Evolutionary conservation across 805 yeast species (phyloP).

Genomic region (Ogataea chonburiensis): DNA sequence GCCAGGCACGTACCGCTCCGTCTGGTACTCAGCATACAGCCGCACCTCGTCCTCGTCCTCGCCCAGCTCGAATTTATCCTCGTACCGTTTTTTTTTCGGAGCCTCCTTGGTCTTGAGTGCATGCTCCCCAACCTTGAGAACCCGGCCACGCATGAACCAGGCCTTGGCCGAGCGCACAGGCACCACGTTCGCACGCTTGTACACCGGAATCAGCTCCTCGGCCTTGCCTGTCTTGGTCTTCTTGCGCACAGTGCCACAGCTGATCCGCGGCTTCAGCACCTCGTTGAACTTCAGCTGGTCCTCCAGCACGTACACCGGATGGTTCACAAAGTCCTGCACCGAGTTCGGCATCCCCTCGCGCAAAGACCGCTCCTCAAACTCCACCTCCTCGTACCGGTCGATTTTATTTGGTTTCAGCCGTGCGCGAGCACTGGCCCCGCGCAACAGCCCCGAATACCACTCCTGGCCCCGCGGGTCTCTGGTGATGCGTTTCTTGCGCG

Average conservation of each 20-base stretch:
- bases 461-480: constrained; percentile 50
- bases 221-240: constrained; percentile 39
- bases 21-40: constrained; percentile 76
- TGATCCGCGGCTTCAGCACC: constrained; percentile 61
- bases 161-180: constrained; percentile 69
- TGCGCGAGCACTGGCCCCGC: constrained; percentile 30
- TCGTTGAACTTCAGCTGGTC: constrained; percentile 72
- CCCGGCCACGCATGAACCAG: constrained; percentile 83
- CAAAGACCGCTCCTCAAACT: constrained; percentile 58
- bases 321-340: constrained; percentile 78
- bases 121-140: constrained; percentile 66
- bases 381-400: constrained; percentile 58
- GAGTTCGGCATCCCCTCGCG: constrained; percentile 87
- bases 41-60: constrained; percentile 54
- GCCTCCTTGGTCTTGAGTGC: constrained; percentile 51
- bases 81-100: constrained; percentile 21
- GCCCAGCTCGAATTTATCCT: constrained; percentile 28
- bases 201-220: constrained; percentile 56
- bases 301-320: constrained; percentile 82
- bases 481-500: constrained; percentile 69
- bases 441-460: constrained; percentile 60
- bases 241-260: constrained; percentile 69
- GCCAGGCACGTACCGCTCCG: constrained; percentile 67
- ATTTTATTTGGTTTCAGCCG: constrained; percentile 29
- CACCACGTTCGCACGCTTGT: constrained; percentile 62